These are phyloP conservation scores for Elaeis oleifera DNA, from an alignment of 202 grass and related monocot genomes.

Conservation along the genomic window DNA sequence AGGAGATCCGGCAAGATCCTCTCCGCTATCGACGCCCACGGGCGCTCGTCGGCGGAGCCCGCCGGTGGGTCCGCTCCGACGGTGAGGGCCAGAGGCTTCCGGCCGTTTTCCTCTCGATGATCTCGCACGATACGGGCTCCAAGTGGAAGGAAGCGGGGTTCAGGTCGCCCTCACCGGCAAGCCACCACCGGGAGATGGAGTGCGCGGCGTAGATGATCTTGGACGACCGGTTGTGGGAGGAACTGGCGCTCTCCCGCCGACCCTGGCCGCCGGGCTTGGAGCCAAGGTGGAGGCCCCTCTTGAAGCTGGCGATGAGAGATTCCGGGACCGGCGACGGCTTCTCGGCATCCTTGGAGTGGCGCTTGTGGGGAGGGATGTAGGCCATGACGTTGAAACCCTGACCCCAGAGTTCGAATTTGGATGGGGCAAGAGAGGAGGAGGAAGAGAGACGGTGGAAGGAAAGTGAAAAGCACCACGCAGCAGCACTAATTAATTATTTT, in stretches of 20 bases:
- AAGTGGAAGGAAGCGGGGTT: constrained; percentile 16
- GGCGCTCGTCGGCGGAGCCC: constrained; percentile 2
- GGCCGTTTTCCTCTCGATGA: constrained; percentile 39
- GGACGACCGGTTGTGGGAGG: neutral
- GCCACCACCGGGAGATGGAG: constrained; percentile 51
- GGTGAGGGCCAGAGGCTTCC: constrained; percentile 46
- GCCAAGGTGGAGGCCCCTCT: constrained; percentile 21
- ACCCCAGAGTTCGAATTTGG: too few species aligned
- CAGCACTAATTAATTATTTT: too few species aligned
- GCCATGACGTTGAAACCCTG: constrained; percentile 27
- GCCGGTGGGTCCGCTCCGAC: neutral
- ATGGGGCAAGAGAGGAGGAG: too few species aligned
- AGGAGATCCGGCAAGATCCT: constrained; percentile 45
- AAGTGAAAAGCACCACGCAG: too few species aligned
- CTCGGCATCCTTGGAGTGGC: constrained; percentile 26
- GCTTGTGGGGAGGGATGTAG: constrained; percentile 83
- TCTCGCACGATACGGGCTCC: constrained; percentile 34
- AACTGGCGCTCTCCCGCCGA: neutral
- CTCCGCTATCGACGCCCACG: constrained; percentile 23
- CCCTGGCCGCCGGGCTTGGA: constrained; percentile 15
- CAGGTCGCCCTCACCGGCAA: neutral
- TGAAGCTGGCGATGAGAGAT: constrained; percentile 33
- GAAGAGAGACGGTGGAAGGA: too few species aligned
- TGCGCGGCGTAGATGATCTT: constrained; percentile 35
- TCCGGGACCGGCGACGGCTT: constrained; percentile 21